Base-by-base conservation (phyloP, 306 rosid genomes). In the Trifolium fragiferum region DNA sequence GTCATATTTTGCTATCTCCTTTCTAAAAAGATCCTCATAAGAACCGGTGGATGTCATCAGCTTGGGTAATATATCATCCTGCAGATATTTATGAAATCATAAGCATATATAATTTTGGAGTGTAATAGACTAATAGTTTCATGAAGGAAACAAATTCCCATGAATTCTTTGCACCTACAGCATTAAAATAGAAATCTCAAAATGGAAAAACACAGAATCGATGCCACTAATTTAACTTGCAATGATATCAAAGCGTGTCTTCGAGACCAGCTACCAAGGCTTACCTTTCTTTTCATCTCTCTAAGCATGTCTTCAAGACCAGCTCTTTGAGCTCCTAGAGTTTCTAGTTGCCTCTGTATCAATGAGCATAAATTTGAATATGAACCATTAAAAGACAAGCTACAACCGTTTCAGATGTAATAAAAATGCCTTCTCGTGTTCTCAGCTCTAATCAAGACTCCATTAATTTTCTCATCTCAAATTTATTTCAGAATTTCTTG, bases 301-400 rank as follows among this genome's bases (percentile, higher is more conserved):
- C 92, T 94, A 54, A 94, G 96, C 99, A 94, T 94, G 86, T 94
- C 99, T 87, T 94, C 99, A 33, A 94, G 99, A 78, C 92, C 99
- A 83, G 99, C 99, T 70, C 99, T 87, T 82, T 94, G 98, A 72
- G 99, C 93, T 85, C 98, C 99, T 25, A 94, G 96, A 30, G 86
- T 94, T 84, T 94, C 99, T 50, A 94, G 87, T 80, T 94, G 97
- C 93, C 96, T 90, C 99, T 94, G 90, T 80, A 81, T 79, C 68
- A 86, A 70, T 78, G 64, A 81, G 77, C 79, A 83, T 80, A 71
- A 76, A 76, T 30, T 41, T 66, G 47, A 63, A 40, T n/a, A 78
- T 53, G 43, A 19, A 74, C 38, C 75, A 65, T 38, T 40, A 49
- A 79, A 66, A 49, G 19, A 66, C 20, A 53, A 66, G 20, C 76